phyloP scores from a whole-genome alignment of 129 eudicot species.

The Erigeron canadensis region DNA sequence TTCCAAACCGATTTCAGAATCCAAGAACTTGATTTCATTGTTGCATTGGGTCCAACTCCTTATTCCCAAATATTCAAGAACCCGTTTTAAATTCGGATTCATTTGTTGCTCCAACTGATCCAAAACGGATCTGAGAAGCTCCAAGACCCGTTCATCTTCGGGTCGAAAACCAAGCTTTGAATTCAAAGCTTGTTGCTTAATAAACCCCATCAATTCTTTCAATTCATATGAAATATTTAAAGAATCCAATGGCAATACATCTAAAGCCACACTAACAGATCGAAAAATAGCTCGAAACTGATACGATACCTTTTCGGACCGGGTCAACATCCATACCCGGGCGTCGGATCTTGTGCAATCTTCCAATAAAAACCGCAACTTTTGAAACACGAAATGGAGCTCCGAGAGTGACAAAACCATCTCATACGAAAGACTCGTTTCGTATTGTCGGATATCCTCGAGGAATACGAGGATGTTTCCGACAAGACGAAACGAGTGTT shows the following conservation, averaged over 20 bases:
- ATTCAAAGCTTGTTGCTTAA: conserved; percentile 45
- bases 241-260: conserved; percentile 44
- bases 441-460: conserved; percentile 43
- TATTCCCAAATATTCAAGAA: conserved; percentile 61
- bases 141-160: conserved; percentile 40
- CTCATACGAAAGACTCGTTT: not conserved
- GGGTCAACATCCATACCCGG: conserved; percentile 58
- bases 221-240: conserved; percentile 38
- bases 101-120: conserved; percentile 44
- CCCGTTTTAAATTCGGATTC: conserved; percentile 52
- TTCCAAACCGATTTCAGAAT: conserved; percentile 50
- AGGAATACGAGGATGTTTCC: conserved; percentile 41
- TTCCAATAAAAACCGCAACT: conserved; percentile 52
- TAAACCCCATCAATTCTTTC: conserved; percentile 45
- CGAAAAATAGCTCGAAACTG: conserved; percentile 46
- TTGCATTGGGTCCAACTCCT: conserved; percentile 62
- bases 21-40: conserved; percentile 56
- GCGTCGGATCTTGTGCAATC: conserved; percentile 53
- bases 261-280: conserved; percentile 59
- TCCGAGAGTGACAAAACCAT: conserved; percentile 52
- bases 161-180: conserved; percentile 38
- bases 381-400: conserved; percentile 82
- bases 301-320: conserved; percentile 40
- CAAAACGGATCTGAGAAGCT: conserved; percentile 35
- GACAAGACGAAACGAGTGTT: conserved; percentile 40